Percentiles rank a stretch among this genome's conserved stretches.
phyloP scores from a whole-genome alignment of 1,284 basidiomycete species.

The Sporisorium exsertum region DNA sequence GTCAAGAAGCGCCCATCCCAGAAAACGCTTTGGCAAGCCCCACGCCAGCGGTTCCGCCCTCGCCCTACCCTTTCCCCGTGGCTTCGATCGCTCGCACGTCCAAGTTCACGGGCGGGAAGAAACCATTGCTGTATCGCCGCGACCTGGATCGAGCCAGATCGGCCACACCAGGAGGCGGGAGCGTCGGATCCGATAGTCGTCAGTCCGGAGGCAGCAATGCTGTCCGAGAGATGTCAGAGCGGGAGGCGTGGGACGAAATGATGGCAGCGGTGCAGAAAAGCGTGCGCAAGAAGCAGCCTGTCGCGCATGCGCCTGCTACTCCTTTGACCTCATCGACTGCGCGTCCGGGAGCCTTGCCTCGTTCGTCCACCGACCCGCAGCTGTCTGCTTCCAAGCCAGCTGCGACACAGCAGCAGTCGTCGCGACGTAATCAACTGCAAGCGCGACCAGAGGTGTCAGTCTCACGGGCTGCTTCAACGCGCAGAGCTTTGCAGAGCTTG shows the following conservation, averaged over 20 bases:
- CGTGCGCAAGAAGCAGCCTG: conserved; percentile 57
- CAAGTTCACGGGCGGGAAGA: conserved; percentile 35
- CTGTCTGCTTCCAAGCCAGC: conserved; percentile 40
- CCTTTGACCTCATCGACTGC: conserved; percentile 13
- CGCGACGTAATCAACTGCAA: conserved; percentile 6
- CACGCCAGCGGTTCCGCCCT: conserved; percentile 53
- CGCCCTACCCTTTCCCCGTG: conserved; percentile 66
- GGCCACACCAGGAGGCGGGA: conserved; percentile 42
- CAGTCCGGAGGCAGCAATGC: conserved; percentile 67
- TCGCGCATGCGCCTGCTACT: conserved; percentile 14
- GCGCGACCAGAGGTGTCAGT: neutral
- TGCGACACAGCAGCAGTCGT: conserved; percentile 13
- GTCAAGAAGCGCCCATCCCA: conserved; percentile 36
- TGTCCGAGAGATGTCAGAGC: conserved; percentile 65
- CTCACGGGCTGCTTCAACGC: conserved; percentile 5
- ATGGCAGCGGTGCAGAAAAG: conserved; percentile 65
- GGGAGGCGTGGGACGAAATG: conserved; percentile 66
- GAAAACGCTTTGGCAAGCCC: conserved; percentile 28
- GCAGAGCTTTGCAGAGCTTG: conserved; percentile 23
- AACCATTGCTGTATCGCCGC: conserved; percentile 40
- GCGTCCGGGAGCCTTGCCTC: conserved; percentile 21
- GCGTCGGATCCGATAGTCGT: conserved; percentile 65
- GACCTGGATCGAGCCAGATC: conserved; percentile 58
- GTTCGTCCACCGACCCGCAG: conserved; percentile 46
- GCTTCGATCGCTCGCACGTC: conserved; percentile 34